Evolutionary conservation across 139 green algal species (phyloP), one percentile per base, ranked within the genome.

Genomic region (Protoeuglena noctilucae): DNA sequence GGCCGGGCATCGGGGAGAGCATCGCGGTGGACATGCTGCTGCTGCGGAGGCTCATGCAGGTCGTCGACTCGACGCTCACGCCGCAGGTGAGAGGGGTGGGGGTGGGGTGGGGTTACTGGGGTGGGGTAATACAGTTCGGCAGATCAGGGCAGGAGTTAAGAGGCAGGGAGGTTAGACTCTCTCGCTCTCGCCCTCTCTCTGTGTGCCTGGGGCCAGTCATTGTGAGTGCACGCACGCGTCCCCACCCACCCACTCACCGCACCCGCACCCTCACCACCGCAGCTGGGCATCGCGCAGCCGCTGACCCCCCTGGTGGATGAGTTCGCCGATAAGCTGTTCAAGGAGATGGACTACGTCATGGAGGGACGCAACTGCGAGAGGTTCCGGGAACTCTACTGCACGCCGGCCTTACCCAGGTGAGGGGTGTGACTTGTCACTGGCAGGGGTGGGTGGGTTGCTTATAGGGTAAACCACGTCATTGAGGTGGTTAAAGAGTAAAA

Each of bases 21-120:
- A 95, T 97, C 39, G 85, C 85, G 1, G 58, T 93, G 12, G 87
- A 95, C 74, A 88, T 94, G 75, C 70, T 95, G 52, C 75, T 96
- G 70, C 76, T 95, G 58, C 64, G 87, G 3, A 53, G 79, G 21
- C 65, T 93, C 4, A 80, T 88, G 69, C 53, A 28, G 19, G 62
- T 75, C 0, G 60, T 93, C 26, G 86, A 96, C 64, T 26, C 45
- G 21, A 74, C 78, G 43, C 46, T 86, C 16, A n/a, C n/a, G n/a
- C 57, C 67, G 9, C 40, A 60, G 57, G 52, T 43, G 56, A 12
- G 64, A 49, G 21, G 28, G 28, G 52, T 12, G 23, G 23, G 29
- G 25, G 31, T 57, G 7, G 19, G 25, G 17, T 9, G 30, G 16
- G 3, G 22, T 22, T 28, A 9, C 18, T 53, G 41, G 24, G 41